Percentiles rank a stretch among this genome's conserved stretches.
phyloP scores from a whole-genome alignment of 805 yeast genomes.

The Kuraishia cidri region DNA sequence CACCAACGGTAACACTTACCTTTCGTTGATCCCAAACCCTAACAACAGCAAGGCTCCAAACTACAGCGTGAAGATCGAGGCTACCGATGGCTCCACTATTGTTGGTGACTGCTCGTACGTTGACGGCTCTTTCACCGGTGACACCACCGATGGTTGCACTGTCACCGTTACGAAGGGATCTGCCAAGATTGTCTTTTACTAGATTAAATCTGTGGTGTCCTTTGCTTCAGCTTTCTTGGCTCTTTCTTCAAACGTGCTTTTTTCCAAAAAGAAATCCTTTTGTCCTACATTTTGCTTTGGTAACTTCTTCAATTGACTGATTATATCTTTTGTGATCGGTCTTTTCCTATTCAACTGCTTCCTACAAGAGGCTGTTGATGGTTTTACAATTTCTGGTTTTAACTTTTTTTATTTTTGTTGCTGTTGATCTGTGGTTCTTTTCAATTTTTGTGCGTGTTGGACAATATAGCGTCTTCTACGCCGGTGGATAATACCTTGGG shows the following conservation, averaged over 20 bases:
- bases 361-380: too few relatives aligned
- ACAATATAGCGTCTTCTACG: too few relatives aligned
- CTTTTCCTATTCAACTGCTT: too few relatives aligned
- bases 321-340: too few relatives aligned
- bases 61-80: constrained; percentile 38
- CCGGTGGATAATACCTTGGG: too few relatives aligned
- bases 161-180: constrained; percentile 32
- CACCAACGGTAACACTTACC: constrained; percentile 63
- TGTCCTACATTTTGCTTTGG: not conserved
- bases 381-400: too few relatives aligned
- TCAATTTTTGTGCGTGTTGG: too few relatives aligned
- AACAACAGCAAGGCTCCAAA: constrained; percentile 62
- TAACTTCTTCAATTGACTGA: not conserved
- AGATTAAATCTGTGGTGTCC: constrained; percentile 1
- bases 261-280: too few relatives aligned
- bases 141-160: constrained; percentile 73
- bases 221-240: too few relatives aligned
- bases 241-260: too few relatives aligned
- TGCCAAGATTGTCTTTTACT: constrained; percentile 23
- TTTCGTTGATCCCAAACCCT: constrained; percentile 93
- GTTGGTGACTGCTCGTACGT: constrained; percentile 33
- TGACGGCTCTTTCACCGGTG: constrained; percentile 38
- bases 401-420: too few relatives aligned
- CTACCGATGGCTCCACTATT: constrained; percentile 22
- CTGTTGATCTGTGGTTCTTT: too few relatives aligned